Conservation (phyloP, 306 rosid species). For the Macrotyloma uniflorum region DNA sequence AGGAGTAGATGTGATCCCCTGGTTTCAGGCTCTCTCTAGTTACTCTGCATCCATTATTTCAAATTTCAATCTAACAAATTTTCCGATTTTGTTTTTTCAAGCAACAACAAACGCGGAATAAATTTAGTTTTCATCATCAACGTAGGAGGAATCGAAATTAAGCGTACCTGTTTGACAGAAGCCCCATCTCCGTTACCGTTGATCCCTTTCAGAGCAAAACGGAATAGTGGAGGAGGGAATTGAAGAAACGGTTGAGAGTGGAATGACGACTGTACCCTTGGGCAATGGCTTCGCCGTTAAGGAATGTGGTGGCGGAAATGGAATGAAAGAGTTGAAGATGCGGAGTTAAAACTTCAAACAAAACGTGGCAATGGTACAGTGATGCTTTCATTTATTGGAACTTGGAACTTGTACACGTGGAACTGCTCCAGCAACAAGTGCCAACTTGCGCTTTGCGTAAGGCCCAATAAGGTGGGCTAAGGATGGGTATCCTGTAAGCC, state of each 20-base stretch:
- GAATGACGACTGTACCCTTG: slow-evolving; percentile 17
- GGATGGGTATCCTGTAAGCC: too few relatives aligned
- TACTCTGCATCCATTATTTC: slow-evolving; percentile 50
- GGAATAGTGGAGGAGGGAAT: not conserved
- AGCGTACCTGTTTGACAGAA: slow-evolving; percentile 75
- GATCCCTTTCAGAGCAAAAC: not conserved
- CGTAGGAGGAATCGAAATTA: not conserved
- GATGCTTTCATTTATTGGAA: not conserved
- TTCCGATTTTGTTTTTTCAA: not conserved
- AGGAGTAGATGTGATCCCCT: slow-evolving; percentile 94
- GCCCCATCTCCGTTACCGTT: slow-evolving; percentile 52
- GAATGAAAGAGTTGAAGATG: not conserved
- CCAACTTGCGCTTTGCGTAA: not conserved
- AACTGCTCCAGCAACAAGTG: not conserved
- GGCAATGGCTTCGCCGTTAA: slow-evolving; percentile 30
- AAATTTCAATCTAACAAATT: not conserved
- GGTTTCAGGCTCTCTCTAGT: slow-evolving; percentile 62
- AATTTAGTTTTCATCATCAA: too few relatives aligned
- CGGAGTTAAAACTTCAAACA: not conserved
- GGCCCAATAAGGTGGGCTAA: too few relatives aligned
- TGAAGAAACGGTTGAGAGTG: not conserved
- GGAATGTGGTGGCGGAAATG: not conserved
- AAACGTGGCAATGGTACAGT: not conserved
- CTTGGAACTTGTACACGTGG: not conserved
- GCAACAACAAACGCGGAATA: not conserved